phyloP scores from a whole-genome alignment of 495 filamentous ascomycete species.

The Xylaria longipes region DNA sequence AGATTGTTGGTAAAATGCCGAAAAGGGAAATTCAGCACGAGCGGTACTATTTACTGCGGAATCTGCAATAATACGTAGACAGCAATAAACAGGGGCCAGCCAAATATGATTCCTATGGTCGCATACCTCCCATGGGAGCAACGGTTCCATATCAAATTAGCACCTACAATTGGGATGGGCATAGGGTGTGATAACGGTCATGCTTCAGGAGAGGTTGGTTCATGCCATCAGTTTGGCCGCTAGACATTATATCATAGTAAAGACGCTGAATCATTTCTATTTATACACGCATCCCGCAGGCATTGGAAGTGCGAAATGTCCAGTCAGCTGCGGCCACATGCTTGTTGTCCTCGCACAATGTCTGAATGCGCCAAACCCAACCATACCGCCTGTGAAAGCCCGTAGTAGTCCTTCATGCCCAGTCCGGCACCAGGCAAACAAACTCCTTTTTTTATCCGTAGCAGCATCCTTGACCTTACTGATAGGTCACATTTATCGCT shows the following conservation, averaged over 20 bases:
- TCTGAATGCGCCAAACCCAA: not conserved
- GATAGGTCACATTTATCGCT: not conserved
- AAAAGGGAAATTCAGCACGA: not conserved
- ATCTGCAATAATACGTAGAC: not conserved
- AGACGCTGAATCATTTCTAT: not conserved
- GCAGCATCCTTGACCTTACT: not conserved
- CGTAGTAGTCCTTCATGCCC: not conserved
- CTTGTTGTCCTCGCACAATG: not conserved
- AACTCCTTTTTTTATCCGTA: not conserved
- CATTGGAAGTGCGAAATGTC: not conserved
- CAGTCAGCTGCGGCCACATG: not conserved
- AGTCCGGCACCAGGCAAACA: not conserved
- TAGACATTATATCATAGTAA: slow-evolving; percentile 16
- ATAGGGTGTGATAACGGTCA: not conserved
- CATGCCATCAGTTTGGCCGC: not conserved
- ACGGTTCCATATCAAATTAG: not conserved
- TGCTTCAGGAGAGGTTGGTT: not conserved
- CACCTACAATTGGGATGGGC: not conserved
- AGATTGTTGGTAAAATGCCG: not conserved
- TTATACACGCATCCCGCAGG: not conserved
- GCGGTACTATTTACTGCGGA: not conserved
- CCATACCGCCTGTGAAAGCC: not conserved
- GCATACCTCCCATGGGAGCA: too few relatives aligned
- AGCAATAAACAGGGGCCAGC: not conserved
- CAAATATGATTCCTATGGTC: not conserved